A percentile compares a stretch with the other conserved stretches of the same genome.
phyloP scores from a whole-genome alignment of 1,284 basidiomycete genomes.

The Xerocomus amazonicus region DNA sequence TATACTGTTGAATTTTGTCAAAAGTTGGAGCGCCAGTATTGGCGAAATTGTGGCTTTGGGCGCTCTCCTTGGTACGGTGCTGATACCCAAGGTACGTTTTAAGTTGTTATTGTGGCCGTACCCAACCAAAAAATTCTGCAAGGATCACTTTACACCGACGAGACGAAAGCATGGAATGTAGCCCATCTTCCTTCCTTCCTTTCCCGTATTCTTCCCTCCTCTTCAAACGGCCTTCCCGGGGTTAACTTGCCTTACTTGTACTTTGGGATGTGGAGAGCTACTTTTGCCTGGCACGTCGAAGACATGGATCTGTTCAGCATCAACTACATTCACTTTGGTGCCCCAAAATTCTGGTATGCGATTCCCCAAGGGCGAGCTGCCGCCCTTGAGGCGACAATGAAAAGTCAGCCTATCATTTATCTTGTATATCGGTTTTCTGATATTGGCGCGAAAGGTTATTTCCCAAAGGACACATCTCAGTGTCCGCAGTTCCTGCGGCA shows the following conservation, averaged over 20 bases:
- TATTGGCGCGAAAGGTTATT: constrained; percentile 58
- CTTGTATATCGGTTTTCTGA: constrained; percentile 1
- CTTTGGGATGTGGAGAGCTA: constrained; percentile 99
- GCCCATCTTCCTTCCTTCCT: constrained; percentile 86
- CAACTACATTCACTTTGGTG: constrained; percentile 99
- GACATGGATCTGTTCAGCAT: constrained; percentile 98
- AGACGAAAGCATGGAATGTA: constrained; percentile 89
- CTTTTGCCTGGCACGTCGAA: constrained; percentile 99
- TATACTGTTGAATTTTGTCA: constrained; percentile 86
- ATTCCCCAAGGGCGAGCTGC: constrained; percentile 82
- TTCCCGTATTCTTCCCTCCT: constrained; percentile 70
- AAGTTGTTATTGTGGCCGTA: not conserved
- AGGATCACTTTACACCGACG: constrained; percentile 85
- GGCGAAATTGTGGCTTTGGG: constrained; percentile 87
- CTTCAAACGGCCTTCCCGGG: constrained; percentile 77
- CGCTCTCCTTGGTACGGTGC: constrained; percentile 95
- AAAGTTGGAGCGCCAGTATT: constrained; percentile 87
- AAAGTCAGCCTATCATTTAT: constrained; percentile 46
- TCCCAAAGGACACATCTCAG: constrained; percentile 77
- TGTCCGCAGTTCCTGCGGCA: constrained; percentile 96
- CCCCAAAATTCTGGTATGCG: constrained; percentile 96
- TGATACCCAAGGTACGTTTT: constrained; percentile 75
- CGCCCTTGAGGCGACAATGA: constrained; percentile 79
- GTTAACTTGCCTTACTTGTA: constrained; percentile 98
- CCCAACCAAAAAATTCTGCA: not conserved